Base-by-base conservation (phyloP, 1,139 yeast genomes). In the Ogataea hybrid region DNA sequence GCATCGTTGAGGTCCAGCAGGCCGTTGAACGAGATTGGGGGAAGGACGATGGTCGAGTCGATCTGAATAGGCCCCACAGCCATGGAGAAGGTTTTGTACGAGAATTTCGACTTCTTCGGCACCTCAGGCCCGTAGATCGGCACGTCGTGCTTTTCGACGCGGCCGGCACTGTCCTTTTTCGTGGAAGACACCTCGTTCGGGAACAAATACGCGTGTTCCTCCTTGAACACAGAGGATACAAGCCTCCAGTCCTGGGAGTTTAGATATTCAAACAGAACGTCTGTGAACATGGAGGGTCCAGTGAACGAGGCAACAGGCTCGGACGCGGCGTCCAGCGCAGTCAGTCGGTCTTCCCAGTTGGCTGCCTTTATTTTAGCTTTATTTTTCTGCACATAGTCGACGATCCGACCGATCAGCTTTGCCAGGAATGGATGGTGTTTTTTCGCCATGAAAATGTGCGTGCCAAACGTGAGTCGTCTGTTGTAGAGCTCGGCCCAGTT, bases 241-340 rank as follows among this genome's bases (percentile, higher is more conserved):
- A 44, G 16, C 2, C 36, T 43, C 35, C 48, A 34, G 9, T 46
- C 42, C 10, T 43, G 10, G n/a, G 44, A 35, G 31, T 50, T 51
- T 12, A 52, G 27, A 32, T 51, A 49, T 15, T 52, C 54, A 23
- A 51, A 44, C 12, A 51, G 30, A 7, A 49, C 42, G 32, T 52
- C 56, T 2, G 55, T 50, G 27, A 51, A 47, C 28, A 52, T 46
- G 3, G 51, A 36, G 8, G 46, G 37, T 6, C 53, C 50, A 1
- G 56, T 51, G 35, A 50, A 47, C 9, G 50, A 49, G n/a, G 43
- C 32, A 11, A 40, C 18, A 6, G 55, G 51, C 41, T 52, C 56
- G 12, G 43, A 41, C 14, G 43, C 37, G 1, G 49, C 45, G 37
- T 52, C 56, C 10, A 39, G 35, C 2, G 39, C 25, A 4, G 28